Evolutionary conservation across 2,329 filamentous ascomycete genomes (phyloP), one percentile per base, ranked within the genome.

Genomic region (Diaporthe nobilis): DNA sequence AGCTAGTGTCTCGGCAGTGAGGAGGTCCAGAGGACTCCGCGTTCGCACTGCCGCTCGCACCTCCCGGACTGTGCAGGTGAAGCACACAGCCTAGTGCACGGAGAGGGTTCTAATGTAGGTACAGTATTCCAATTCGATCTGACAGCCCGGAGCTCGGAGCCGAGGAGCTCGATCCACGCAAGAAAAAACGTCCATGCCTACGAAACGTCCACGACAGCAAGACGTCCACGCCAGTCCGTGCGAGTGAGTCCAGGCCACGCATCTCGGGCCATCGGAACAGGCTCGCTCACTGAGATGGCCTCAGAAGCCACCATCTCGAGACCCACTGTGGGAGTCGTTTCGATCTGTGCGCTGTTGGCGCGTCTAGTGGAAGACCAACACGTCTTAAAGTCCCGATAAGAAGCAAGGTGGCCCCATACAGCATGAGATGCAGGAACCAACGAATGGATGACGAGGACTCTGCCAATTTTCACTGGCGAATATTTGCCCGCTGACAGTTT

Each of bases 1-100:
- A 39, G 31, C 65, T 70, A 53, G 49, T 70, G 34, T 42, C 47
- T 70, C 65, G 65, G 47, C 65, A 22, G 28, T 28, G 34, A 70
- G n/a, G 12, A 25, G 37, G 17, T 8, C 51, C 9, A 55, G 58
- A 42, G 22, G 58, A 12, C 58, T 44, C 28, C n/a, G 37, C 12
- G 37, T 2, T 42, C 3, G 17, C 58, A 61, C 58, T 42, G 10
- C 47, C 65, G 65, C 47, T 42, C 49, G 39, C 47, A 4, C 34
- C 34, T 39, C 47, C 47, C 13, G 22, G 28, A 17, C 31, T 37
- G 44, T 51, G 65, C 47, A 68, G 22, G 9, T 20, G n/a, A 12
- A 70, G 44, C 13, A 25, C 17, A 31, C 20, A 8, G 34, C 9
- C 49, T n/a, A 68, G 10, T 37, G 31, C 63, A 39, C 17, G 31